A percentile compares a stretch with the other conserved stretches of the same genome.
phyloP scores from a whole-genome alignment of 345 rosid genomes.

The thale cress (Arabidopsis thaliana) region DNA sequence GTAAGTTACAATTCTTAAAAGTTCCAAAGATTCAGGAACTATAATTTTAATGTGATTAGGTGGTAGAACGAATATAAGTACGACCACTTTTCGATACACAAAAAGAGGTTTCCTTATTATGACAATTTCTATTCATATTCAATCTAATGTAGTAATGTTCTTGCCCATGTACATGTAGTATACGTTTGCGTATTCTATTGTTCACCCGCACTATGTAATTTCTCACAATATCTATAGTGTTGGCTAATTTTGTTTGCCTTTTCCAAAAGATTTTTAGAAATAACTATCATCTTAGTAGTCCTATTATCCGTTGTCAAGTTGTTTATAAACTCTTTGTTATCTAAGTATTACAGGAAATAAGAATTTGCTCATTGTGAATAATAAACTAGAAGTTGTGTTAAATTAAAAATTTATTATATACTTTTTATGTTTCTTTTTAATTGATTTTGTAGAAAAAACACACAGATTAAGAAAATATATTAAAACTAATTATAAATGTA shows the following conservation, averaged over 20 bases:
- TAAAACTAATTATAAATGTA: too few relatives aligned
- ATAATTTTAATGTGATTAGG: slow-evolving; percentile 41
- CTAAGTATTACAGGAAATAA: too few relatives aligned
- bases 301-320: too few relatives aligned
- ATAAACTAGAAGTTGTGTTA: too few relatives aligned
- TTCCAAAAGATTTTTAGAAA: neutral
- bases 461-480: too few relatives aligned
- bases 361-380: too few relatives aligned
- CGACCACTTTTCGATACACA: slow-evolving; percentile 26
- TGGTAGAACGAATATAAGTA: slow-evolving; percentile 45
- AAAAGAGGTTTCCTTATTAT: slow-evolving; percentile 3
- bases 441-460: too few relatives aligned
- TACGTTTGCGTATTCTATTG: neutral
- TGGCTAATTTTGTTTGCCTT: slow-evolving; percentile 13
- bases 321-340: too few relatives aligned
- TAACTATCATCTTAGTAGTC: too few relatives aligned
- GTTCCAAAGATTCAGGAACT: slow-evolving; percentile 41
- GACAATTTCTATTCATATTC: slow-evolving; percentile 12
- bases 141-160: neutral
- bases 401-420: too few relatives aligned
- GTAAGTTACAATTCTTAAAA: slow-evolving; percentile 12
- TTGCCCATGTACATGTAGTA: neutral
- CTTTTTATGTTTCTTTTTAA: too few relatives aligned
- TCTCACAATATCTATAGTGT: neutral
- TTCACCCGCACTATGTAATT: neutral